Base-by-base conservation (phyloP, 2,329 filamentous ascomycete genomes). In the Aaosphaeria pasadenensis region DNA sequence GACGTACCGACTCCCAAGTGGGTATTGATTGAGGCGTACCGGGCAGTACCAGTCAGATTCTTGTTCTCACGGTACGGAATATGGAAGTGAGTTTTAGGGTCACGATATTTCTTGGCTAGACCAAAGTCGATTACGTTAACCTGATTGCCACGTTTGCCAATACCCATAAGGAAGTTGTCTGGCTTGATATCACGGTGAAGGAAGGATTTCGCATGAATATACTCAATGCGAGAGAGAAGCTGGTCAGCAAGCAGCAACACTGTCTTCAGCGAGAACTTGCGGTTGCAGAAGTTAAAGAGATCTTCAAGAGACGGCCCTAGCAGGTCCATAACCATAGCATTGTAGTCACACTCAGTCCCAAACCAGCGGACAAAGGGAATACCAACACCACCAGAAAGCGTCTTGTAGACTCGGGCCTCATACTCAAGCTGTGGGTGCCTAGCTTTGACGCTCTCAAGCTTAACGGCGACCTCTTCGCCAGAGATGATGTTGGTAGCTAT, bases 51-150 rank as follows among this genome's bases (percentile, higher is more conserved):
- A 46, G 94, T 99, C 75, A 99, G 79, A 83, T 97, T 97, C 88
- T 99, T 97, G 87, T 97, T 97, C 89, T 97, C 94, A 78, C 94
- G 87, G 82, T 99, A 97, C 42, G 94, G 94, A 54, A 97, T 99
- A 77, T 99, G 94, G 80, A 97, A 97, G 77, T 97, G 92, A 51
- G 94, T 97, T 86, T 99, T 99, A 52, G 94, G 94, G 80, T 97
- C 94, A 60, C 94, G 88, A 80, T 97, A 99, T 80, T 97, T 97
- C 88, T 97, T 99, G 71, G 94, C 94, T 58, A 99, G 80, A 81
- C 94, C 94, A 64, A 99, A 99, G 75, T 97, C 94, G 63, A 99
- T 97, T 43, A 97, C 92, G 64, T 97, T 97, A 80, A 99, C 92
- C 79, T 97, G 92, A 78, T 97, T 99, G 58, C 94, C 94, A 68